Percentiles rank a stretch among this genome's conserved stretches.
Evolutionary conservation across 2,329 filamentous ascomycete species (phyloP).

Genomic region (Endothia cerciana): DNA sequence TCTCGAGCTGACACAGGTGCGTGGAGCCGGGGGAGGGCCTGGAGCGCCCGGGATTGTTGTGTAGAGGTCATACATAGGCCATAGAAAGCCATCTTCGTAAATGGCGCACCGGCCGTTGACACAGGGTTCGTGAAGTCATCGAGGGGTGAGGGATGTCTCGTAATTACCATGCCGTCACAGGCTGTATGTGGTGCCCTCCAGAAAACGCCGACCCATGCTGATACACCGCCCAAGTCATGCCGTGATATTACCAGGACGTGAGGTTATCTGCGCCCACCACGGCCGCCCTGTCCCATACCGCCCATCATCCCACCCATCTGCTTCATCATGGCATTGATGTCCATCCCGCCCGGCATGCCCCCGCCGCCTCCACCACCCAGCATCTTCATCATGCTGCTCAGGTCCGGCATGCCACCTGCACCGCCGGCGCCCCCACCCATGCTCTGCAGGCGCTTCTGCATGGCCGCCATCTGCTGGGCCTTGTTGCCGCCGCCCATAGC

Average conservation of each 20-base stretch:
- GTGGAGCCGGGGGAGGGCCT: neutral
- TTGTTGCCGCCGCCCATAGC: conserved; percentile 91
- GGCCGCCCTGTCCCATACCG: conserved; percentile 31
- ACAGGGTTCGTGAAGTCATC: neutral
- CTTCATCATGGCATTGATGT: conserved; percentile 29
- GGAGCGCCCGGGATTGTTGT: neutral
- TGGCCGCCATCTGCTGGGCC: conserved; percentile 89
- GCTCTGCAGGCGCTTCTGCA: conserved; percentile 92
- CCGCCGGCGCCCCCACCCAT: conserved; percentile 79
- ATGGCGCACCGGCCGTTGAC: neutral
- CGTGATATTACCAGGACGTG: neutral
- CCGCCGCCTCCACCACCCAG: conserved; percentile 73
- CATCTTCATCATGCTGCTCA: conserved; percentile 91
- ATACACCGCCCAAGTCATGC: neutral
- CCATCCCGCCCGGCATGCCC: conserved; percentile 70
- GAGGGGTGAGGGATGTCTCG: neutral
- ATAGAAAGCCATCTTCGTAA: neutral
- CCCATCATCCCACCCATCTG: conserved; percentile 59
- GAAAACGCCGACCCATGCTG: conserved; percentile 20
- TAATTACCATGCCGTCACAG: neutral
- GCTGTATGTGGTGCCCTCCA: conserved; percentile 1
- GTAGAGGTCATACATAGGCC: neutral
- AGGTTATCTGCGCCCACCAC: conserved; percentile 23
- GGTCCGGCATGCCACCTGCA: conserved; percentile 74
- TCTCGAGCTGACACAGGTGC: neutral